Evolutionary conservation across 2,329 filamentous ascomycete genomes (phyloP), one percentile per base, ranked within the genome.

Genomic region (Exophiala alcalophila): DNA sequence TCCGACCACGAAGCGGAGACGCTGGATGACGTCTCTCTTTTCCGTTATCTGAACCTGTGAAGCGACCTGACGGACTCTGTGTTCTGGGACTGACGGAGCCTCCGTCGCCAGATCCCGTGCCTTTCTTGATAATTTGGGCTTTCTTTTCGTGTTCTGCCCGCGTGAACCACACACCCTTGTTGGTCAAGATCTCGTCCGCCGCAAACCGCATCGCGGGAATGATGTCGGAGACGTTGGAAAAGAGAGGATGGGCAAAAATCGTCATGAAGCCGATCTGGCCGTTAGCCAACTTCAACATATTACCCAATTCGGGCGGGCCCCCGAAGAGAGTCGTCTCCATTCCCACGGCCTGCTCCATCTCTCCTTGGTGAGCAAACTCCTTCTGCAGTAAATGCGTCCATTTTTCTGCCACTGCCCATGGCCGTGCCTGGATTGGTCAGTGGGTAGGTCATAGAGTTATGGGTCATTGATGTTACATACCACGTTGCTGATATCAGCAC

Each of bases 401-500:
- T 61, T 84, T 77, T 29, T 87, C 73, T 15, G 92, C 92, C 18
- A 89, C 80, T 43, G 84, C 76, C 62, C 92, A 90, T 43, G 81
- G 84, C 43, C 92, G 82, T 40, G 90, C 89, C 86, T 91, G 51
- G n/a, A 39, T 21, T 35, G 12, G 41, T 49, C 31, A 43, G 33
- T 21, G 11, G 14, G n/a, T n/a, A 14, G 25, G 16, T 29, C 25
- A 23, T 7, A n/a, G 27, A 24, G 15, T n/a, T 32, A 11, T 15
- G 23, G 19, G 7, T 9, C 14, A 27, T 8, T 30, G 6, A 33
- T 27, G 26, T n/a, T 25, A 83, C 86, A 64, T 76, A 91, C 86
- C 63, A 97, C 92, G 62, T 98, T 98, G 69, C 91, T 96, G 60
- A 98, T 97, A 64, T 98, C 92, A 26, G 92, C 92, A 62, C 92